Percentiles rank a stretch among this genome's conserved stretches.
phyloP scores from a whole-genome alignment of 306 rosid species.

The Citrullus colocynthis region DNA sequence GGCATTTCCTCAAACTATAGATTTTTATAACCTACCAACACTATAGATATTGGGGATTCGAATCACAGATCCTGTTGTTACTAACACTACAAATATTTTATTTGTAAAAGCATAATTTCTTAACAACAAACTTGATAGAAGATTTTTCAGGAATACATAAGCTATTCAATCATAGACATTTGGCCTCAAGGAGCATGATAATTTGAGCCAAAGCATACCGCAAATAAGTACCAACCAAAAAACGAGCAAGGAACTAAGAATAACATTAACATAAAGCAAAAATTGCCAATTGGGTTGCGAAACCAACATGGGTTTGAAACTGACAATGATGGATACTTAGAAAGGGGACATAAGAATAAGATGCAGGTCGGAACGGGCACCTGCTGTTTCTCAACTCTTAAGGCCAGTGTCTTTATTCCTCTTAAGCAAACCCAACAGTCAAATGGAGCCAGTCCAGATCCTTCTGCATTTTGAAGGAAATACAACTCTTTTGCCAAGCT shows the following conservation, averaged over 20 bases:
- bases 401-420: slow-evolving; percentile 87
- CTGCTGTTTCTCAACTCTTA: slow-evolving; percentile 90
- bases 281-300: background rate
- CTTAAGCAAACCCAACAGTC: slow-evolving; percentile 82
- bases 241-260: background rate
- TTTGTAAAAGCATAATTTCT: background rate
- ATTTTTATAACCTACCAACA: background rate
- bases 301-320: background rate
- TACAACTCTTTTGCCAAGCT: slow-evolving; percentile 78
- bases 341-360: background rate
- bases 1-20: background rate
- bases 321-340: background rate
- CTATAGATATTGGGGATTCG: background rate
- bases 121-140: background rate
- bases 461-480: slow-evolving; percentile 84
- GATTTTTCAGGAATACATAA: background rate
- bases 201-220: background rate
- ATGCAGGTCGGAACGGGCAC: slow-evolving; percentile 29
- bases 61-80: no score
- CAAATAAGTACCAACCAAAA: background rate
- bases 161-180: background rate
- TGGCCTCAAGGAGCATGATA: background rate
- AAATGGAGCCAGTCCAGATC: slow-evolving; percentile 88
- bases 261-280: background rate
- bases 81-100: background rate